Base-by-base conservation (phyloP, 1,284 basidiomycete species). In the Tilletia caries region DNA sequence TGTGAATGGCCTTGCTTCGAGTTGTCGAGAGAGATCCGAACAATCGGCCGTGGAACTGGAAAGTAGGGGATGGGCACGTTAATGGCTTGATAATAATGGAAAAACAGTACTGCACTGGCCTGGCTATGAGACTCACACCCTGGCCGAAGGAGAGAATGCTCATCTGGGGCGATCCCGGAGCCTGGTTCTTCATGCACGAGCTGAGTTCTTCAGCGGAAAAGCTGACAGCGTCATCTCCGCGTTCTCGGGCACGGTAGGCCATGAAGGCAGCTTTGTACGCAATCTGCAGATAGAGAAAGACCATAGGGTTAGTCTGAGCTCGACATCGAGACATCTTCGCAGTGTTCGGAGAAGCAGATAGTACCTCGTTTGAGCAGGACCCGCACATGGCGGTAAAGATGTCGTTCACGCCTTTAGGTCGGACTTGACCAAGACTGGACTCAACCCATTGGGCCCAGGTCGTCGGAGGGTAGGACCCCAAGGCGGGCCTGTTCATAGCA, bases 231-330 rank as follows among this genome's bases (percentile, higher is more conserved):
- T 77, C 73, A 10, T 77, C 76, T 20, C 82, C 83, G 29, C 85
- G 76, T 75, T 85, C 76, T 3, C 84, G 73, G 18, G 81, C 82
- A 2, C 82, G 76, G 72, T 85, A 86, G 2, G 85, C 83, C 76
- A 86, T 86, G 79, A 87, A 88, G 1, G 86, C 86, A 3, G 86
- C 86, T 74, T 88, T 88, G 81, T 87, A 85, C n/a, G 87, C 87
- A 52, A 84, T 86, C 77, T 60, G 54, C 27, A 6, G 27, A 32
- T 13, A n/a, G 50, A 86, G 85, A 15, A 60, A 27, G 54, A 10
- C 54, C 8, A 32, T 18, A 50, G 10, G 8, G 48, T 15, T 20
- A 50, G 48, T n/a, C 25, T 50, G 48, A 50, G 48, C 48, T 50
- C 25, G n/a, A n/a, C n/a, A 60, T 32, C 29, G 5, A 13, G 48